Evolutionary conservation across 2,329 filamentous ascomycete species (phyloP).

Genomic region (Aspergillus sp.): DNA sequence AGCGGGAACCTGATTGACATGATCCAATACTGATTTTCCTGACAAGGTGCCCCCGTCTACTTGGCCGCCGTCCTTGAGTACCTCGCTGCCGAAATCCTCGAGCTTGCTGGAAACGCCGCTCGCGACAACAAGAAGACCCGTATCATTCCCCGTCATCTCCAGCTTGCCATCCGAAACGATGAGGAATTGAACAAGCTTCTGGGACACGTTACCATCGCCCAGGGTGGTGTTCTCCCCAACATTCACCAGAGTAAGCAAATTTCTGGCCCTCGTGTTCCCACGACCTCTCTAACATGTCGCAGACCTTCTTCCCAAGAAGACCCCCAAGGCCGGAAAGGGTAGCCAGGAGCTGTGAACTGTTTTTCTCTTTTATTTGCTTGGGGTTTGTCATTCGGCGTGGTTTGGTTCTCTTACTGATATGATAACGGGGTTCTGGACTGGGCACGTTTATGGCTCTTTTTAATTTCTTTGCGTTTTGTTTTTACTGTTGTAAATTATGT

Average conservation of each 20-base stretch:
- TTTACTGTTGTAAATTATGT: constrained; percentile 66
- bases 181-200: constrained; percentile 99
- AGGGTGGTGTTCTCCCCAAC: constrained; percentile 96
- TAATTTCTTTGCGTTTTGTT: constrained; percentile 51
- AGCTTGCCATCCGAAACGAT: constrained; percentile 99
- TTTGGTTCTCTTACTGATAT: constrained; percentile 69
- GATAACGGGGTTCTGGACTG: constrained; percentile 75
- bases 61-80: constrained; percentile 98
- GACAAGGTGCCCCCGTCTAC: constrained; percentile 81
- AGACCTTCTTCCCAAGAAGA: constrained; percentile 99
- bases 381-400: constrained; percentile 72
- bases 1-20: background rate
- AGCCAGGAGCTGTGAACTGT: constrained; percentile 88
- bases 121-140: constrained; percentile 99
- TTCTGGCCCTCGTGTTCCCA: constrained; percentile 76
- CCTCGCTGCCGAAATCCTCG: constrained; percentile 96
- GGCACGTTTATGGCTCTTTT: constrained; percentile 60
- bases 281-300: constrained; percentile 95
- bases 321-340: constrained; percentile 87
- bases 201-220: constrained; percentile 94
- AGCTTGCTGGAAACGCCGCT: constrained; percentile 96
- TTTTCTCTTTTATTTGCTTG: constrained; percentile 51
- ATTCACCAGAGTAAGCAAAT: constrained; percentile 70
- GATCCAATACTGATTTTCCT: background rate
- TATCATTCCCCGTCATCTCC: constrained; percentile 98